Evolutionary conservation across 2,329 filamentous ascomycete species (phyloP).

Genomic region (Aspergillus fumigatiaffinis): DNA sequence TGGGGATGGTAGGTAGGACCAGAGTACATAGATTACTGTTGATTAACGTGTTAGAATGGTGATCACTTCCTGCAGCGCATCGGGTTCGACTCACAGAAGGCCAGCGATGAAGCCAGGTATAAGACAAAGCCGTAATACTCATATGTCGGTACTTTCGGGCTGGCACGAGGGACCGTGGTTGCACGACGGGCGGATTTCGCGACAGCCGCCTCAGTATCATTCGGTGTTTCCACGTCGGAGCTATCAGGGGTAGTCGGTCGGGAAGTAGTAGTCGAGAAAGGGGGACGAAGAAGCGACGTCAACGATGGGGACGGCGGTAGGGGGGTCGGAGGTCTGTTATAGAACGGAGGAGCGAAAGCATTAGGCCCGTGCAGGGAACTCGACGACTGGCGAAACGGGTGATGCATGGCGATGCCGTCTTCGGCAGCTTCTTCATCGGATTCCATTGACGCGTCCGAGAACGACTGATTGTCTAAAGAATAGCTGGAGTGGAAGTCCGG

Average conservation of each 20-base stretch:
- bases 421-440: conserved; percentile 29
- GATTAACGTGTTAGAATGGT: not conserved
- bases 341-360: conserved; percentile 78
- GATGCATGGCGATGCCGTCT: conserved; percentile 30
- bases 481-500: conserved; percentile 46
- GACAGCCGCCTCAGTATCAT: conserved; percentile 58
- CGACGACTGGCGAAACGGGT: conserved; percentile 39
- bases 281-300: conserved; percentile 78
- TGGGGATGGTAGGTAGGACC: conserved; percentile 88
- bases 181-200: conserved; percentile 57
- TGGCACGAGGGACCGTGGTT: conserved; percentile 72
- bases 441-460: conserved; percentile 32
- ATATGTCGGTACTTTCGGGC: conserved; percentile 95
- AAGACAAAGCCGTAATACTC: conserved; percentile 99
- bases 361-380: conserved; percentile 41
- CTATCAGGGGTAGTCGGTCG: conserved; percentile 91
- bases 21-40: conserved; percentile 61
- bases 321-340: conserved; percentile 92
- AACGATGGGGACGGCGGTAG: conserved; percentile 88
- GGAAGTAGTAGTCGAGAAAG: conserved; percentile 64
- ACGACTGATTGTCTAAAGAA: conserved; percentile 36
- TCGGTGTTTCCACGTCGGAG: conserved; percentile 73
- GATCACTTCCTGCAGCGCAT: conserved; percentile 2
- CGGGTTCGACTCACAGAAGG: conserved; percentile 60
- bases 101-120: conserved; percentile 81